Evolutionary conservation across 345 rosid genomes (phyloP).

Genomic region (Trapa bicornis): DNA sequence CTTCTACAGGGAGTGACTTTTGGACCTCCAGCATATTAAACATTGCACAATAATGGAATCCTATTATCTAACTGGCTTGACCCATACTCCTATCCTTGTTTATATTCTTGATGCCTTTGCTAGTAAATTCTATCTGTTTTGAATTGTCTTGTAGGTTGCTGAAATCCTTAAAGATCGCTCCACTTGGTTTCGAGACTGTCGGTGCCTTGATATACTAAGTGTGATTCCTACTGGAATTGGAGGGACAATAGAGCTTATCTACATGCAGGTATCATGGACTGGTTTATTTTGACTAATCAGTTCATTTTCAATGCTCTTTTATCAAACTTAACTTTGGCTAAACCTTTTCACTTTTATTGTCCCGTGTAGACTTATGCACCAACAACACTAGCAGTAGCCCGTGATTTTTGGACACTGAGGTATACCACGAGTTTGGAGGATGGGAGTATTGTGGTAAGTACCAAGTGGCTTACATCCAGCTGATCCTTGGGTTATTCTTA

Average conservation of each 20-base stretch:
- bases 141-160: slow-evolving; percentile 40
- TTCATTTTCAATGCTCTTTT: too few relatives aligned
- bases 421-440: slow-evolving; percentile 83
- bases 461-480: too few relatives aligned
- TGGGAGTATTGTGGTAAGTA: slow-evolving; percentile 70
- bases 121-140: background rate
- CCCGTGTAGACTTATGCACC: slow-evolving; percentile 66
- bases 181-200: slow-evolving; percentile 94
- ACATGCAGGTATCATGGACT: slow-evolving; percentile 46
- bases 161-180: slow-evolving; percentile 95
- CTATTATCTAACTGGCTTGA: background rate
- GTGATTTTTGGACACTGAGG: slow-evolving; percentile 92
- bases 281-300: background rate
- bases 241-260: slow-evolving; percentile 76
- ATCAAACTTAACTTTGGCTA: too few relatives aligned
- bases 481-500: too few relatives aligned
- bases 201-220: slow-evolving; percentile 58
- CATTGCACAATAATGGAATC: background rate
- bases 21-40: background rate
- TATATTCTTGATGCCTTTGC: background rate
- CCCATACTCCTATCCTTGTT: background rate
- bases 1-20: too few relatives aligned
- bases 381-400: slow-evolving; percentile 83
- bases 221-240: slow-evolving; percentile 77
- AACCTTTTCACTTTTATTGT: background rate